Evolutionary conservation across 2,329 filamentous ascomycete species (phyloP), one percentile per base, ranked within the genome.

Genomic region (Fusarium udum): DNA sequence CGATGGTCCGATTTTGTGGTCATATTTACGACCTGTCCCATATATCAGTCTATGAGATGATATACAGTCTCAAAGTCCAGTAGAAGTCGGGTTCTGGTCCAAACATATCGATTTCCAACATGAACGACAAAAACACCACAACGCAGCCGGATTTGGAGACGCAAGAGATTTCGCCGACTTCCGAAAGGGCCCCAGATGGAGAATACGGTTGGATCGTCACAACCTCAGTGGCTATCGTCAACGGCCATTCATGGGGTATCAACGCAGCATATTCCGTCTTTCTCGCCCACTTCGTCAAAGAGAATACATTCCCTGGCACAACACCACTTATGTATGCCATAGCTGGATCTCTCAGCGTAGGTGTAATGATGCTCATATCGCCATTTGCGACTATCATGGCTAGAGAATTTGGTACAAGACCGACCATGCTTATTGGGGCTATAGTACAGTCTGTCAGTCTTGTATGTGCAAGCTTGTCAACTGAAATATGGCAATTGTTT

Each of bases 401-500:
- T 11, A 72, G 73, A 16, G 65, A 75, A 9, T 71, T 82, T 11
- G 83, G 84, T 8, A 78, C 78, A 15, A n/a, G 78, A 7, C 57
- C 71, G 6, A 80, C 82, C 0, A 83, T 91, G 75, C 74, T 90
- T 6, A 80, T 89, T 12, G 88, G 89, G 0, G 87, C 88, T 0
- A 24, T 88, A 3, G 84, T 88, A 2, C 88, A 87, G 0, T 81
- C 85, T 12, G 82, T 82, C 0, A 86, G 85, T 11, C 81, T 91
- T 32, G 85, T 91, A 12, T 83, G 83, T 2, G 86, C 90, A 0
- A 87, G 84, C 8, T 88, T 90, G 57, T 84, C 88, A 0, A 84
- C 75, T 2, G 62, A 83, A 14, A 86, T 89, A 18, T 91, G 89
- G 89, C 89, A 91, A 15, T 81, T 92, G 0, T 90, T 90, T 64